Evolutionary conservation across 768 basidiomycete genomes (phyloP).

Genomic region (Daedaleopsis sinensis): DNA sequence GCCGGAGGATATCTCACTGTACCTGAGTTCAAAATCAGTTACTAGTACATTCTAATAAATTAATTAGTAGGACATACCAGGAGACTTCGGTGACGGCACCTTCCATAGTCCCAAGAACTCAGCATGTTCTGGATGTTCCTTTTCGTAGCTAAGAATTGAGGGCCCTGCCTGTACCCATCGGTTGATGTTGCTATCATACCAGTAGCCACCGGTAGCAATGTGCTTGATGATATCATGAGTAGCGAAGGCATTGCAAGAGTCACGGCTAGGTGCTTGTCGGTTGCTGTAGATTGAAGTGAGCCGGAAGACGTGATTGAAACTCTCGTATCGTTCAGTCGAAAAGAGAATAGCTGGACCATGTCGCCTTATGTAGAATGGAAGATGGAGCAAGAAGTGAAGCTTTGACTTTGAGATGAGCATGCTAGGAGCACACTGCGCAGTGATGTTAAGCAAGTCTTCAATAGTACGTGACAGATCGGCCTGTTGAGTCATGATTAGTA

Average conservation of each 20-base stretch:
- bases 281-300: conserved; percentile 6
- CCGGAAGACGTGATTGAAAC: conserved; percentile 6
- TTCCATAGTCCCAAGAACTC: no score
- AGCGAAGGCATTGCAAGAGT: neutral
- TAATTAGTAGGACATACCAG: no score
- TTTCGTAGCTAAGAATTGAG: no score
- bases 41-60: no score
- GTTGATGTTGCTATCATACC: neutral
- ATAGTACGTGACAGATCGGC: neutral
- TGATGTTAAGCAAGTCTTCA: neutral
- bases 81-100: no score
- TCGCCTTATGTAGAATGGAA: neutral
- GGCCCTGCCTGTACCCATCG: no score
- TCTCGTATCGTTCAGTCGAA: conserved; percentile 4
- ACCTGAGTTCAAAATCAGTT: no score
- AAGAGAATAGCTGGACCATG: conserved; percentile 2
- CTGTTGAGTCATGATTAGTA: neutral
- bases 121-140: no score
- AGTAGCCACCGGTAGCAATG: neutral
- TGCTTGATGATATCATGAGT: neutral
- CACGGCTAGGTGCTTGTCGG: conserved; percentile 6
- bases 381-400: conserved; percentile 5
- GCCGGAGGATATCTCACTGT: no score
- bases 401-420: neutral
- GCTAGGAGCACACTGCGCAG: neutral